A percentile compares a stretch with the other conserved stretches of the same genome.
phyloP scores from a whole-genome alignment of 352 stramenopile genomes.

The Lagenidium sp. region DNA sequence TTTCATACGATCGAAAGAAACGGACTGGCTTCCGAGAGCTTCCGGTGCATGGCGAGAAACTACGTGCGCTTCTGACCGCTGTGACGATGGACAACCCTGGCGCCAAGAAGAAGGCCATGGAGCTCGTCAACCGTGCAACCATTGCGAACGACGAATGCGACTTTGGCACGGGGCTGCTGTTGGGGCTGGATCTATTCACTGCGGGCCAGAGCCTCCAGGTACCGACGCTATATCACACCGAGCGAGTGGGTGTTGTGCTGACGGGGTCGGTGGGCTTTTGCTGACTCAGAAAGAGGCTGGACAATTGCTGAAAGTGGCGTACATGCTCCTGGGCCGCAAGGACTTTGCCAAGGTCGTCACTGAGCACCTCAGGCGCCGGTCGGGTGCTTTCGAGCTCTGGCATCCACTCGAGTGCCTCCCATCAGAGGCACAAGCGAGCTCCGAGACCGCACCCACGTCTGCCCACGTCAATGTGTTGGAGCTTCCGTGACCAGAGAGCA shows the following conservation, averaged over 20 bases:
- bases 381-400: no score
- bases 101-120: constrained; percentile 27
- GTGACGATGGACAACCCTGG: constrained; percentile 7
- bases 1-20: constrained; percentile 38
- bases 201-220: constrained; percentile 29
- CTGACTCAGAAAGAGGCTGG: constrained; percentile 28
- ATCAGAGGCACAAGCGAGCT: constrained; percentile 3
- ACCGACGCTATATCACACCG: not conserved
- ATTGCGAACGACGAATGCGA: constrained; percentile 68
- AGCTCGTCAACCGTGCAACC: constrained; percentile 49
- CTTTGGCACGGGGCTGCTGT: constrained; percentile 51
- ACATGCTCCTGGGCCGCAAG: constrained; percentile 36
- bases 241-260: not conserved
- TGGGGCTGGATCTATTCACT: constrained; percentile 53
- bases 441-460: not conserved
- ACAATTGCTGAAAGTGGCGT: constrained; percentile 34
- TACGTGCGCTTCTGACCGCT: constrained; percentile 23
- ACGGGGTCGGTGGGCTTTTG: not conserved
- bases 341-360: constrained; percentile 32
- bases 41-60: constrained; percentile 19
- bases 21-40: constrained; percentile 44
- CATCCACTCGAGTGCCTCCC: constrained; percentile 3
- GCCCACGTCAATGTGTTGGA: no score
- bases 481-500: no score
- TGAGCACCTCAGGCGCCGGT: constrained; percentile 26